Evolutionary conservation across 139 green algal genomes (phyloP), one percentile per base, ranked within the genome.

Genomic region (Haematococcus lacustris): DNA sequence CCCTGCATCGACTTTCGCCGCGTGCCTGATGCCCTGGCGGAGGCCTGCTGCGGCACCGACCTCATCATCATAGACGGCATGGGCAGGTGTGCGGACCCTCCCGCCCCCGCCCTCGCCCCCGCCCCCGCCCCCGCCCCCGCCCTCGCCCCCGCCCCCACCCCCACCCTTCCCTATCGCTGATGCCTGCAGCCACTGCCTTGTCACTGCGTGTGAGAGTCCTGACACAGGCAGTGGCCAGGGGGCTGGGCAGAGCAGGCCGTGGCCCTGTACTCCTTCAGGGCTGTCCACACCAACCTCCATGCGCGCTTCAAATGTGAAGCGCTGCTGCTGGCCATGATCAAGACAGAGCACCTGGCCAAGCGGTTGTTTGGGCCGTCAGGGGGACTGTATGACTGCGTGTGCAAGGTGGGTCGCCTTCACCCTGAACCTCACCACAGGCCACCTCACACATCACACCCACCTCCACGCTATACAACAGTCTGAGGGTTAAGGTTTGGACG

Each of bases 251-350:
- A n/a, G n/a, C n/a, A n/a, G n/a, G n/a, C n/a, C n/a, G n/a, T n/a
- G n/a, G n/a, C n/a, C n/a, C n/a, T n/a, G n/a, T n/a, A n/a, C n/a
- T n/a, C n/a, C n/a, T n/a, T 43, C 68, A 80, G 73, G 73, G 91
- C 91, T 9, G 82, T 99, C 38, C 91, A 96, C 79, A 96, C 91
- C 41, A 97, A 97, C 80, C 78, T 90, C 59, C 64, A 73, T 5
- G 80, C 86, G 1, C 65, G 41, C 17, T 90, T 96, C 78, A 87
- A 77, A 38, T 98, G 94, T 73, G 90, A 97, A 74, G 73, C 79
- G 1, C 78, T 99, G 47, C 98, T 98, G 87, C 88, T 99, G 38
- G 93, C 94, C 17, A 97, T 98, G 93, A 94, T 98, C 66, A 98
- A 98, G 79, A 98, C 96, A 26, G 74, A 88, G 72, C 83, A 91